These are phyloP conservation scores for Colletotrichum kahawae DNA, from an alignment of 2,329 filamentous ascomycete species.

Conservation along the genomic window DNA sequence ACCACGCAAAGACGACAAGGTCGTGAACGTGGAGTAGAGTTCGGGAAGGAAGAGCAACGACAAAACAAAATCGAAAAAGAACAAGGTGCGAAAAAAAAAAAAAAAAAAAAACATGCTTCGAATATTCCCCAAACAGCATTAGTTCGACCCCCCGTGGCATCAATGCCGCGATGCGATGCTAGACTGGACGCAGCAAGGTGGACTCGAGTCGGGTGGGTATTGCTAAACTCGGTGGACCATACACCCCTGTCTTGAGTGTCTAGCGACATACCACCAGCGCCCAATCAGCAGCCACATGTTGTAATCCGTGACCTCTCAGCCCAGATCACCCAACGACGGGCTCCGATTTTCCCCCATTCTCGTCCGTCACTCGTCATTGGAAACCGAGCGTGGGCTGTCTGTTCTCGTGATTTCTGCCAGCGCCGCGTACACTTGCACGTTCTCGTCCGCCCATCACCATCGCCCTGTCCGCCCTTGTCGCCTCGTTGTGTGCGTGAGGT, in stretches of 20 bases:
- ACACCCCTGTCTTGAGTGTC: slow-evolving; percentile 10
- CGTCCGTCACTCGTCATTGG: slow-evolving; percentile 21
- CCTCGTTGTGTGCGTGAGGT: not conserved
- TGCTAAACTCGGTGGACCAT: not conserved
- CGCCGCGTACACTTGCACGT: not conserved
- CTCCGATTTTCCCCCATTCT: slow-evolving; percentile 20
- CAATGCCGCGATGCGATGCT: slow-evolving; percentile 6
- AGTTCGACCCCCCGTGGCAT: slow-evolving; percentile 1
- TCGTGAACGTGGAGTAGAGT: not conserved
- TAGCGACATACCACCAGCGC: not conserved
- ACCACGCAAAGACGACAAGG: not conserved
- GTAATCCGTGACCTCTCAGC: slow-evolving; percentile 24
- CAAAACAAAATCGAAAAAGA: not conserved
- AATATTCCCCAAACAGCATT: not conserved
- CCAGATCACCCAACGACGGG: slow-evolving; percentile 16
- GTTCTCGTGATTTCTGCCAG: slow-evolving; percentile 18
- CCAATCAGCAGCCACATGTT: slow-evolving; percentile 20
- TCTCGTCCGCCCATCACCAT: not conserved
- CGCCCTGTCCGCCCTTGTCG: not conserved
- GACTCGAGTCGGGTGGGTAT: not conserved
- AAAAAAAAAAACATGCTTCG: not conserved
- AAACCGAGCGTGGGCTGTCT: slow-evolving; percentile 9
- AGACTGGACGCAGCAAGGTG: slow-evolving; percentile 13
- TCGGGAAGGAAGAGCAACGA: not conserved
- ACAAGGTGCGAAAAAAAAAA: not conserved